Conservation (phyloP, 768 basidiomycete genomes). For the Panaeolus papilionaceus region DNA sequence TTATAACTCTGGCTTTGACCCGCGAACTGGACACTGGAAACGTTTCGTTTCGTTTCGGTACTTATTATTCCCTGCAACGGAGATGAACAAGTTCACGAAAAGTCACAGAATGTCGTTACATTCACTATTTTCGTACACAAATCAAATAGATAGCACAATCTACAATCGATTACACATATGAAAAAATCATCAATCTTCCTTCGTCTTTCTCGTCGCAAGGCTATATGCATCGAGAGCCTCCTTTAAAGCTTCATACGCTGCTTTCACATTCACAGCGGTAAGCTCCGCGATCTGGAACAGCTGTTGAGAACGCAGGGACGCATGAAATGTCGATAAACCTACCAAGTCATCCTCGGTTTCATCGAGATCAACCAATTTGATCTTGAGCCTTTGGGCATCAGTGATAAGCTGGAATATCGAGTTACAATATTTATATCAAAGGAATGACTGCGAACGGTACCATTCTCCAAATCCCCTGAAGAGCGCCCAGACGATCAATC, state of each 20-base stretch:
- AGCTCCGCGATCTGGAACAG: neutral
- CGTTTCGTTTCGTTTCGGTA: no score
- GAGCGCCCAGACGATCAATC: constrained; percentile 1
- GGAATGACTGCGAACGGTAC: neutral
- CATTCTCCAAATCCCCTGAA: neutral
- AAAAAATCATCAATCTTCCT: no score
- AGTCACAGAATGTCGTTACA: no score
- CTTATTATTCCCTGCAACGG: neutral
- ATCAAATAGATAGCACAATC: no score
- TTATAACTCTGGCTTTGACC: neutral
- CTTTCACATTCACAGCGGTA: neutral
- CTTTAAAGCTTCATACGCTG: neutral
- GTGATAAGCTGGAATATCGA: neutral
- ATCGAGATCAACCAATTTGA: neutral
- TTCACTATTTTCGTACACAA: no score
- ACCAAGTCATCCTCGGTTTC: neutral
- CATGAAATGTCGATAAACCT: neutral
- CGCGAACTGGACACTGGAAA: no score
- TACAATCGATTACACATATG: no score
- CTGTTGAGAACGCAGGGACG: neutral
- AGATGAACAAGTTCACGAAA: neutral
- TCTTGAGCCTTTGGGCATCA: neutral
- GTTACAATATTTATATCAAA: neutral
- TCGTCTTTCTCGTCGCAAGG: no score
- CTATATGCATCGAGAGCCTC: no score